A percentile compares a stretch with the other conserved stretches of the same genome.
Conservation (phyloP, 352 stramenopile species). For the Phytophthora macrochlamydospora region DNA sequence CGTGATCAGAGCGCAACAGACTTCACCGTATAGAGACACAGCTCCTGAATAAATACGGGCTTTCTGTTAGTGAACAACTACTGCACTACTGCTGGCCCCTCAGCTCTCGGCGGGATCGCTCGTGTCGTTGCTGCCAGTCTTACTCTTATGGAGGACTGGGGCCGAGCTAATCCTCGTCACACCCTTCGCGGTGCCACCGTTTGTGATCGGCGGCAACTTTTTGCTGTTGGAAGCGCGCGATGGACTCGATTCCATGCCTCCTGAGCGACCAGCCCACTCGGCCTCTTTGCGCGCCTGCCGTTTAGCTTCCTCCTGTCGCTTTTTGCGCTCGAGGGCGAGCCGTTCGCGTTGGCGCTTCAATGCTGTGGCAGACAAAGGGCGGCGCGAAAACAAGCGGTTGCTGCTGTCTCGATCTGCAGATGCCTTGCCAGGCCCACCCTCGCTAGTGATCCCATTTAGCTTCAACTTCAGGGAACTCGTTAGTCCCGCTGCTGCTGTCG, state of each 20-base stretch:
- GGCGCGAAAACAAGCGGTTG: slow-evolving; percentile 62
- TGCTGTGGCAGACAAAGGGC: slow-evolving; percentile 61
- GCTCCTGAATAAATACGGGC: too few species aligned
- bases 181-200: slow-evolving; percentile 20
- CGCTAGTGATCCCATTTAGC: slow-evolving; percentile 35
- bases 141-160: slow-evolving; percentile 66
- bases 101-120: slow-evolving; percentile 26
- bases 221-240: slow-evolving; percentile 39
- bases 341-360: slow-evolving; percentile 83
- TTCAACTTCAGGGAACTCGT: slow-evolving; percentile 68
- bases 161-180: slow-evolving; percentile 68
- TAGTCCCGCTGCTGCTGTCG: slow-evolving; percentile 19
- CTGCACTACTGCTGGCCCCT: slow-evolving; percentile 12
- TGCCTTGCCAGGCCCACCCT: slow-evolving; percentile 5
- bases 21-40: slow-evolving; percentile 42
- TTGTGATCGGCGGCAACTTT: slow-evolving; percentile 69
- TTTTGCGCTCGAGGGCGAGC: slow-evolving; percentile 57
- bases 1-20: slow-evolving; percentile 31
- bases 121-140: slow-evolving; percentile 26
- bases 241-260: slow-evolving; percentile 64
- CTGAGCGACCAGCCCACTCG: slow-evolving; percentile 77
- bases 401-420: slow-evolving; percentile 61
- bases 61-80: slow-evolving; percentile 1
- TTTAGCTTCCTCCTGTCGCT: slow-evolving; percentile 67
- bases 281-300: slow-evolving; percentile 68